Percentiles rank a stretch among this genome's conserved stretches.
phyloP scores from a whole-genome alignment of 2,329 filamentous ascomycete genomes.

The Phaeosphaeria sp. region DNA sequence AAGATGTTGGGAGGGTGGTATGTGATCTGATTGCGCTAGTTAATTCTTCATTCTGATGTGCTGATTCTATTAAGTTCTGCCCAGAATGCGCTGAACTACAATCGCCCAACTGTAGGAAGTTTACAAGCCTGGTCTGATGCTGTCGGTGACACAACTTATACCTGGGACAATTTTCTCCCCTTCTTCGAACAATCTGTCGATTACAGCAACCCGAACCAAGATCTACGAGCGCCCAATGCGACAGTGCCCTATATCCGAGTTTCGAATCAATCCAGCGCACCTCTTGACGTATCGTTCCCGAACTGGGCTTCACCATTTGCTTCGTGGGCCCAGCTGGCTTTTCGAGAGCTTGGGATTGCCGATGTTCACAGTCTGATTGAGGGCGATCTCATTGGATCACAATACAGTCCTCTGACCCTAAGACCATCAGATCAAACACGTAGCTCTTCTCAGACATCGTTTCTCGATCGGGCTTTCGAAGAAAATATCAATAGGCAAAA shows the following conservation, averaged over 20 bases:
- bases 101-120: conserved; percentile 20
- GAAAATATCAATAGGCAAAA: neutral
- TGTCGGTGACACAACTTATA: conserved; percentile 37
- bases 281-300: conserved; percentile 23
- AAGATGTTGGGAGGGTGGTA: conserved; percentile 36
- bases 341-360: conserved; percentile 18
- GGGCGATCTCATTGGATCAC: conserved; percentile 18
- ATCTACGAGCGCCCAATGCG: conserved; percentile 9
- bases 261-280: conserved; percentile 7
- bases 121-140: conserved; percentile 35
- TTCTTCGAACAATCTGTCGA: conserved; percentile 30
- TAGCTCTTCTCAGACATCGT: conserved; percentile 10
- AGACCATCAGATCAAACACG: conserved; percentile 15
- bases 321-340: conserved; percentile 18
- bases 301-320: conserved; percentile 22
- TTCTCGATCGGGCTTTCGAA: neutral
- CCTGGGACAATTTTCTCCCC: conserved; percentile 28
- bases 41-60: neutral
- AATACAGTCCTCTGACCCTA: conserved; percentile 32
- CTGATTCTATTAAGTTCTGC: conserved; percentile 14
- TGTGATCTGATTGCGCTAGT: neutral
- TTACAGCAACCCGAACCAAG: conserved; percentile 29
- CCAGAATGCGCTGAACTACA: conserved; percentile 29
- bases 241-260: conserved; percentile 10
- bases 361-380: conserved; percentile 16